Base-by-base conservation (phyloP, 495 filamentous ascomycete genomes). In the Hypoxylon fuscum region DNA sequence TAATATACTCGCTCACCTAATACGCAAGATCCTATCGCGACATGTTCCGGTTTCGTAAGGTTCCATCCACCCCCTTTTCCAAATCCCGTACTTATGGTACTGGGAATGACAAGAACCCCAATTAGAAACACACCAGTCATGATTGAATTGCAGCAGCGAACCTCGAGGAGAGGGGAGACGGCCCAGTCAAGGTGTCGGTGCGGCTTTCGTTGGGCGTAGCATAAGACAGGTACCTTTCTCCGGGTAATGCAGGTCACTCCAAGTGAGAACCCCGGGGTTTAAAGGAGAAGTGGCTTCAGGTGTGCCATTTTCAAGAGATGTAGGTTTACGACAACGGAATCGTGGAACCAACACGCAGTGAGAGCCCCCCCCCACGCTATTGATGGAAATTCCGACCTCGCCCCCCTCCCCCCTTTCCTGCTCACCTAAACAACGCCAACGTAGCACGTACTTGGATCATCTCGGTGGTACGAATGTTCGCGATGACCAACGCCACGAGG, bases 31-130 rank as follows among this genome's bases (percentile, higher is more conserved):
- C 50, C 18, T 51, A 15, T 50, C 50, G 51, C 62, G 56, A 66
- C 62, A 51, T 60, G 51, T 55, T 48, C 51, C 46, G 45, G 62
- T 60, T 66, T 66, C 56, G 62, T 60, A 60, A 51, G 55, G 62
- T 60, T 60, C 55, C 56, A 60, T 60, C 56, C 46, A 51, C 32
- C 31, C 52, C 46, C 51, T 43, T 52, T 60, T 42, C 32, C 55
- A 18, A 22, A 51, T n/a, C 23, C 40, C 12, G 51, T 37, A 29
- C 42, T 38, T 29, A 9, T 46, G 41, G 47, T 52, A 17, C 11
- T 50, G 41, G 32, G 32, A 46, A 23, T 38, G 45, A 50, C 40
- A 46, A 55, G 31, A 41, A 50, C 38, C 45, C 40, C 45, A 56
- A 60, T 45, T 65, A 59, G 61, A 51, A 46, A 32, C 22, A 21